Percentiles rank a stretch among this genome's conserved stretches.
phyloP scores from a whole-genome alignment of 805 yeast genomes.

The Barnettozyma populi region DNA sequence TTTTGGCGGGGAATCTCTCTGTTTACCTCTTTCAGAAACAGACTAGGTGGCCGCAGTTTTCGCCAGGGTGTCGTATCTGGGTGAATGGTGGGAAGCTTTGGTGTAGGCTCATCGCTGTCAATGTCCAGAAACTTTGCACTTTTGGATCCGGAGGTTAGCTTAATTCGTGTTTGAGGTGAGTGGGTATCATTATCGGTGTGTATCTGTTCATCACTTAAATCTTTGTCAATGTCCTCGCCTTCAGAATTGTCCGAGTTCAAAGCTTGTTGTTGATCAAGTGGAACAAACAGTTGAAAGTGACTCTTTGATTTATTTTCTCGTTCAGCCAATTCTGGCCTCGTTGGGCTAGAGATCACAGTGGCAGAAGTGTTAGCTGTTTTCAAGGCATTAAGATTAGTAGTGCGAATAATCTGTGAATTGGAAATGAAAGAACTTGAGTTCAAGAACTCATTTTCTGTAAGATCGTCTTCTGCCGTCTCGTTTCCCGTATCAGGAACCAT shows the following conservation, averaged over 20 bases:
- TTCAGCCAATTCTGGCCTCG: constrained; percentile 11
- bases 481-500: neutral
- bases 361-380: constrained; percentile 6
- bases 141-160: constrained; percentile 1
- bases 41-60: constrained; percentile 20
- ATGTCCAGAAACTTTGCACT: constrained; percentile 20
- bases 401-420: constrained; percentile 22
- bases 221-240: constrained; percentile 12
- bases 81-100: constrained; percentile 29
- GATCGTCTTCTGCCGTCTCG: neutral
- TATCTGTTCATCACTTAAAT: constrained; percentile 1
- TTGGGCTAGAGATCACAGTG: constrained; percentile 16
- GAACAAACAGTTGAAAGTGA: constrained; percentile 12
- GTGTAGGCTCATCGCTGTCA: constrained; percentile 24
- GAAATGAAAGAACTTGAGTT: constrained; percentile 25
- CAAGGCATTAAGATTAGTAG: constrained; percentile 17
- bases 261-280: neutral
- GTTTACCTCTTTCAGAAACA: constrained; percentile 9
- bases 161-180: neutral
- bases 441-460: constrained; percentile 3
- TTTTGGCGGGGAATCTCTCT: constrained; percentile 1
- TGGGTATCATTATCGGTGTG: neutral
- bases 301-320: neutral
- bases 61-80: constrained; percentile 36
- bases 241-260: constrained; percentile 12